Base-by-base conservation (phyloP, 441 rosid species). In the Mallotus repandus region DNA sequence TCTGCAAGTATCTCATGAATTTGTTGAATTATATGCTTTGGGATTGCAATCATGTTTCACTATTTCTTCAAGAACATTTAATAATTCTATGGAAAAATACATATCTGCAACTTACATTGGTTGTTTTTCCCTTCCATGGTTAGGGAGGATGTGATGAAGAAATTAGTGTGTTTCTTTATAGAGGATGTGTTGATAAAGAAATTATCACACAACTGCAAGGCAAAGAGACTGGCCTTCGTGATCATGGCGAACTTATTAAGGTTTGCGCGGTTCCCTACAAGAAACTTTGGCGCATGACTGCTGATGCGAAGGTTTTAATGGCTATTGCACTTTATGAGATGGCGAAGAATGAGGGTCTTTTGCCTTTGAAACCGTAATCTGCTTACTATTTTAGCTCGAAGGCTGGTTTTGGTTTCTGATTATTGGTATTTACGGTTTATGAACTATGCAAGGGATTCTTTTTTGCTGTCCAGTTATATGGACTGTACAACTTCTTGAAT, bases 111-210 rank as follows among this genome's bases (percentile, higher is more conserved):
- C 43, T 21, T 58, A 41, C 2, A 14, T 52, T 63, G 7, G 63
- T 38, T 78, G 9, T 58, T 55, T 68, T 73, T 50, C 25, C 54
- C 69, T 61, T 72, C 55, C 75, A 29, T 84, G 69, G 21, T 15
- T 75, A 92, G 98, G 98, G 98, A 79, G 97, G 97, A 32, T 91
- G 98, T 21, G 98, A 94, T 63, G 98, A 94, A 85, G 97, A 89
- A 80, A 73, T 80, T 25, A 76, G 78, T 32, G 45, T 77, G 41
- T 77, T 77, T 56, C 76, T 77, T 8, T 88, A 88, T 74, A 86
- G 83, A 88, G 86, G 84, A 48, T 15, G 69, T 70, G 93, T 88
- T 35, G 86, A 81, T 46, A 80, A 83, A 74, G 93, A 87, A 69
- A 76, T 81, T 13, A 85, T 89, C 75, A 78, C 57, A 35, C 88